Conservation (phyloP, 352 stramenopile genomes). For the Halophytophthora batemanensis region DNA sequence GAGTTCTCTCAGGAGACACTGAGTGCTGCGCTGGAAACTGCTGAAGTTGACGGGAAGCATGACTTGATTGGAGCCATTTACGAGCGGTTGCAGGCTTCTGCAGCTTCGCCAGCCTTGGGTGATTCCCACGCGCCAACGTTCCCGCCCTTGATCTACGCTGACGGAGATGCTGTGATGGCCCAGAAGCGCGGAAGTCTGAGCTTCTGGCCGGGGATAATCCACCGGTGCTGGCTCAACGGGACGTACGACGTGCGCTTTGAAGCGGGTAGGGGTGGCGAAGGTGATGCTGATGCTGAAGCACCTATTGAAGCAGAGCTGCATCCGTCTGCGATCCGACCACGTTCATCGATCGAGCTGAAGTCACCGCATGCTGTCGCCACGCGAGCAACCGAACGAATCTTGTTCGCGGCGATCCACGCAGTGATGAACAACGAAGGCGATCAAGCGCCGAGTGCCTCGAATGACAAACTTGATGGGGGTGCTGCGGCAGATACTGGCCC, state of each 20-base stretch:
- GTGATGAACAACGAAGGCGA: not conserved
- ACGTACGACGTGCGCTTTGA: constrained; percentile 20
- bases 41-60: not conserved
- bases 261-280: not conserved
- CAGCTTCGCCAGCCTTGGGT: not conserved
- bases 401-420: constrained; percentile 8
- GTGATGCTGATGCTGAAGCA: not conserved
- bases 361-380: constrained; percentile 2
- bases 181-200: not conserved
- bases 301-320: not conserved
- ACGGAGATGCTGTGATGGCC: constrained; percentile 6
- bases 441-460: not conserved
- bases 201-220: constrained; percentile 13
- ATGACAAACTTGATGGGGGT: not conserved
- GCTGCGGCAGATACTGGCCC: not conserved
- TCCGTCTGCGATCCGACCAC: not conserved
- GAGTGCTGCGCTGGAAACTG: constrained; percentile 4
- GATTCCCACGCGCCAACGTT: not conserved
- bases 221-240: constrained; percentile 17
- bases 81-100: constrained; percentile 1
- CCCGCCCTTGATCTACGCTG: not conserved
- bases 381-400: constrained; percentile 1
- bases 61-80: constrained; percentile 4
- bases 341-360: not conserved
- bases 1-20: constrained; percentile 7